Base-by-base conservation (phyloP, 2,329 filamentous ascomycete species). In the Onygena corvina region DNA sequence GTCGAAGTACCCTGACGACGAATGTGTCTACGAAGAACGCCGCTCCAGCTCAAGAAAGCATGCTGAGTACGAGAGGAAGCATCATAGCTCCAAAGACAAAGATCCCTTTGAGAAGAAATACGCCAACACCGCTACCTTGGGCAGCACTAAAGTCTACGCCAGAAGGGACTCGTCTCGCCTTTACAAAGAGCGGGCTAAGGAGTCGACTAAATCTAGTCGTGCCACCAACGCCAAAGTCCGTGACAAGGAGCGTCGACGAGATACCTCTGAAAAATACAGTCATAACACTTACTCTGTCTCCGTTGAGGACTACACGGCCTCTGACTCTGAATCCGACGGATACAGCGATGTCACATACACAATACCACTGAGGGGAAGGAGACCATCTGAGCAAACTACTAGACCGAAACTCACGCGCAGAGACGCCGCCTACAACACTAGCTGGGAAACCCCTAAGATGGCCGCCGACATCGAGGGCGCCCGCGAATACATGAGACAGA, bases 221-320 rank as follows among this genome's bases (percentile, higher is more conserved):
- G 57, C 61, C 45, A 61, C 63, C 51, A 62, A 61, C 29, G 64
- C 60, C 47, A 71, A 67, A 58, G 57, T 56, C 52, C 64, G 66
- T 48, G 68, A 68, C 53, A 69, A 64, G 54, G 69, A 71, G 56
- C 65, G 67, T 47, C 64, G 59, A 49, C 64, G 62, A 49, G 68
- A 70, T 47, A 57, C 57, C 36, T 64, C 60, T 30, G 66, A 67
- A 25, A 72, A 71, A 53, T 61, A 63, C 47, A 62, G 36, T 4
- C 21, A 62, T 14, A 34, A 60, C 2, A 16, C 46, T 3, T 52
- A 46, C 21, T 16, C 20, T 23, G 46, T 18, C n/a, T 25, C 61
- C 5, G 64, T 64, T 9, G 65, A 61, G 21, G 66, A 67, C 27
- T 62, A 59, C 2, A 64, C 63, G 34, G 52, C 57, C 47, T 59